These are phyloP conservation scores for Tolypocladium cylindrosporum DNA, from an alignment of 2,329 filamentous ascomycete genomes.

Conservation along the genomic window DNA sequence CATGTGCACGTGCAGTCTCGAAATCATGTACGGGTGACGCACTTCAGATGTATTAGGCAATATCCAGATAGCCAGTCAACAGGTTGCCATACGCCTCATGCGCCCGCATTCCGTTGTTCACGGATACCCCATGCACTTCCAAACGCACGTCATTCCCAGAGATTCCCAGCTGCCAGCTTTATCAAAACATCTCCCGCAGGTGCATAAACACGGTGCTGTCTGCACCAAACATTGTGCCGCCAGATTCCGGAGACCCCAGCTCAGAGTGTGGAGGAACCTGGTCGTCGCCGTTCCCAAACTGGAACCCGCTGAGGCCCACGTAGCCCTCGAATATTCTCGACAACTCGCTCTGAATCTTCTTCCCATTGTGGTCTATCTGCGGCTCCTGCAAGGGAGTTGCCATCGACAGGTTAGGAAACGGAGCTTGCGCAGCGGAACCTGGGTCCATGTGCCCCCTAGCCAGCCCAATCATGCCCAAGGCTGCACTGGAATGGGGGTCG, in stretches of 20 bases:
- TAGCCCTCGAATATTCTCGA: constrained; percentile 33
- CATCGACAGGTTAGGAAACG: constrained; percentile 19
- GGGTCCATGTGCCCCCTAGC: constrained; percentile 28
- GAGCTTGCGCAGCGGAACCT: constrained; percentile 8
- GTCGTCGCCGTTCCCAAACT: constrained; percentile 14
- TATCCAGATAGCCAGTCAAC: neutral
- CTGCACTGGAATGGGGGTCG: constrained; percentile 41
- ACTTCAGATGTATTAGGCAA: neutral
- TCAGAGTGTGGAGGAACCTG: constrained; percentile 13
- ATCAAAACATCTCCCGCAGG: constrained; percentile 26
- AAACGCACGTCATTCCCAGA: neutral
- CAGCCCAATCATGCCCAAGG: constrained; percentile 45
- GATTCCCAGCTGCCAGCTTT: neutral
- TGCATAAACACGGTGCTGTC: constrained; percentile 26
- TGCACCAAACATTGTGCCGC: constrained; percentile 11
- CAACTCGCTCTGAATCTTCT: constrained; percentile 44
- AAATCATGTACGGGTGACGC: neutral
- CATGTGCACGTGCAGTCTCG: neutral
- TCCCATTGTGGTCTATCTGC: constrained; percentile 30
- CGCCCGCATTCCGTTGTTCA: neutral
- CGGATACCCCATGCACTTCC: no score
- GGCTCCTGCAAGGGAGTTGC: constrained; percentile 12
- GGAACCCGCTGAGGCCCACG: constrained; percentile 24
- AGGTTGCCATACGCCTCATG: neutral
- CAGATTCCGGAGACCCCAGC: constrained; percentile 12